These are phyloP conservation scores for Tuber melanosporum DNA, from an alignment of 495 filamentous ascomycete genomes.

Conservation along the genomic window DNA sequence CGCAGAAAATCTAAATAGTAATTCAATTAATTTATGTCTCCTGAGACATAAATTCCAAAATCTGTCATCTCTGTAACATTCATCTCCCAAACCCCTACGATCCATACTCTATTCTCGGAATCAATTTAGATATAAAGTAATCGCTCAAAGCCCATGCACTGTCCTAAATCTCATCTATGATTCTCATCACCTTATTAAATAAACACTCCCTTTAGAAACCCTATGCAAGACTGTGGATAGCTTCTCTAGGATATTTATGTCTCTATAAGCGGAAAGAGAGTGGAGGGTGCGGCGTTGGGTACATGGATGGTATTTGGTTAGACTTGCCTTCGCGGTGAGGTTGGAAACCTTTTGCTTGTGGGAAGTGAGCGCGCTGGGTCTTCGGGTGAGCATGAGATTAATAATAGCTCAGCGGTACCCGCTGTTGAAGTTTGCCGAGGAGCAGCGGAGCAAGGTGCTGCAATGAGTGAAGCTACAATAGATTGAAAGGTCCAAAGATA, in stretches of 20 bases:
- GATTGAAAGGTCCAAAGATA: background rate
- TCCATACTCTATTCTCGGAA: background rate
- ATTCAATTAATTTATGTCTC: background rate
- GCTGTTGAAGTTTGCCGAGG: background rate
- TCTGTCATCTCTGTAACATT: background rate
- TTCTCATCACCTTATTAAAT: background rate
- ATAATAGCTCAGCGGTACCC: background rate
- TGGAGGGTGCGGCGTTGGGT: background rate
- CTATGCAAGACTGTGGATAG: background rate
- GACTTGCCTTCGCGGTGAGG: fast-evolving
- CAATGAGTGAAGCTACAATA: background rate
- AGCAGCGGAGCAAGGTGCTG: background rate
- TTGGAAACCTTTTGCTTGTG: background rate
- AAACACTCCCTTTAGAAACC: background rate
- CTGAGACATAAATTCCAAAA: background rate
- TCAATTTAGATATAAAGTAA: background rate
- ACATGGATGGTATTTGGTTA: background rate
- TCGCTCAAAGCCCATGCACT: background rate
- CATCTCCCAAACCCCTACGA: background rate
- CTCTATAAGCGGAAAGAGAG: background rate
- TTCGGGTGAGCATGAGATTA: background rate
- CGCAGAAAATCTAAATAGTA: background rate
- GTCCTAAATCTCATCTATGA: background rate
- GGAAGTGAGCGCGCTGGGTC: background rate
- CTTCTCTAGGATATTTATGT: background rate